Conservation (phyloP, 805 yeast genomes). For the Yarrowia bubula region DNA sequence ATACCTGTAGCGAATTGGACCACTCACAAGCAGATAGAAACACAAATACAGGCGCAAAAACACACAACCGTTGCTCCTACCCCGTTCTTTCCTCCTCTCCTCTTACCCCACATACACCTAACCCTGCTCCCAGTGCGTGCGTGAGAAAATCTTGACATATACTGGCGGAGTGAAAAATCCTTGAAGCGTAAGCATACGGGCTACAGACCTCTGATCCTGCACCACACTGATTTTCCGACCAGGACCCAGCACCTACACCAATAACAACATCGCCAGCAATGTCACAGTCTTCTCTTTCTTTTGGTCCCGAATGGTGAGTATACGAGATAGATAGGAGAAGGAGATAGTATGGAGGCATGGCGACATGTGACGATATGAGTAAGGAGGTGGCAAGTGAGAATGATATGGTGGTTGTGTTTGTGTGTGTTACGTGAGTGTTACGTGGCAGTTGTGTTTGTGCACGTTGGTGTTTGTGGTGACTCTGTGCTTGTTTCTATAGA, state of each 20-base stretch:
- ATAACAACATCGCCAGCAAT: background rate
- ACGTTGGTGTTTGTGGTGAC: no score
- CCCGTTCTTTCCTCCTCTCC: background rate
- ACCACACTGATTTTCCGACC: no score
- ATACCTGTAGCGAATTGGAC: no score
- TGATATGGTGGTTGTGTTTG: no score
- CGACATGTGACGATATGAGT: no score
- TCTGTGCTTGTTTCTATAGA: no score
- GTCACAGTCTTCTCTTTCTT: slow-evolving; percentile 28
- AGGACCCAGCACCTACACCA: background rate
- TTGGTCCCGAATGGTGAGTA: slow-evolving; percentile 28
- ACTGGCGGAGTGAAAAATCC: slow-evolving; percentile 19
- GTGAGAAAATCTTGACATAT: slow-evolving; percentile 22
- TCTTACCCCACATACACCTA: slow-evolving; percentile 24
- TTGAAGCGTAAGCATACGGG: slow-evolving; percentile 20
- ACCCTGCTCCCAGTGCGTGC: slow-evolving; percentile 24
- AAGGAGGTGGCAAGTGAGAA: no score
- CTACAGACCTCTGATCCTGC: background rate
- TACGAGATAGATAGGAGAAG: background rate
- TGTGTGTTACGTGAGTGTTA: no score
- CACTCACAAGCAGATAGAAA: no score
- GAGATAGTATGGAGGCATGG: no score
- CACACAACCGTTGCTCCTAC: background rate
- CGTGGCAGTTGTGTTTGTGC: no score
- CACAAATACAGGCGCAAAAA: background rate